Evolutionary conservation across 768 basidiomycete genomes (phyloP).

Genomic region (Cystobasidium tubakii): DNA sequence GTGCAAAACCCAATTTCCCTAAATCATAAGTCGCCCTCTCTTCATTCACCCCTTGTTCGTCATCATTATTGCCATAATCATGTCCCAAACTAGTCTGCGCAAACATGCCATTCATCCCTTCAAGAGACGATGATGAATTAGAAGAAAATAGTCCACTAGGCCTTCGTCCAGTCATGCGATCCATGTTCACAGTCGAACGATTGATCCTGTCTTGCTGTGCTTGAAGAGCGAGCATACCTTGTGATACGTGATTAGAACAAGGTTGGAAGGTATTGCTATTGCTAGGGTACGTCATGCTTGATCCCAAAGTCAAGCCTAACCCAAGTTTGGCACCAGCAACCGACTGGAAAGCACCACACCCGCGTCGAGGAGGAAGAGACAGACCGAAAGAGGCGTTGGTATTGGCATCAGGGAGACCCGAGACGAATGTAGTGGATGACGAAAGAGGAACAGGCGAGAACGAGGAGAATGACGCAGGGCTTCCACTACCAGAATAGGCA

Average conservation of each 20-base stretch:
- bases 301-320: background rate
- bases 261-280: background rate
- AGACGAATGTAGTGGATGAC: too few relatives aligned
- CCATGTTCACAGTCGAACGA: background rate
- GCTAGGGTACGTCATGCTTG: background rate
- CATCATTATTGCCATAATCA: background rate
- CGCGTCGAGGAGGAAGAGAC: background rate
- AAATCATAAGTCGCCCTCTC: background rate
- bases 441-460: background rate
- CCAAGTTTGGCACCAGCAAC: background rate
- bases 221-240: slow-evolving; percentile 1
- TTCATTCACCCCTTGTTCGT: background rate
- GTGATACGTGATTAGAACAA: background rate
- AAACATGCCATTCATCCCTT: background rate
- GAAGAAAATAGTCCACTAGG: background rate
- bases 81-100: background rate
- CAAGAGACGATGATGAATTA: background rate
- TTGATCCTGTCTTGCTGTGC: background rate
- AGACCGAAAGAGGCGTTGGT: background rate
- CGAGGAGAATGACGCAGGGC: background rate
- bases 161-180: background rate
- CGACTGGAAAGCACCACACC: background rate
- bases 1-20: background rate
- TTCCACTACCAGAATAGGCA: background rate
- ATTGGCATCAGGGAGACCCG: too few relatives aligned